Base-by-base conservation (phyloP, 257 asterid species). In the Gentiana straminea region DNA sequence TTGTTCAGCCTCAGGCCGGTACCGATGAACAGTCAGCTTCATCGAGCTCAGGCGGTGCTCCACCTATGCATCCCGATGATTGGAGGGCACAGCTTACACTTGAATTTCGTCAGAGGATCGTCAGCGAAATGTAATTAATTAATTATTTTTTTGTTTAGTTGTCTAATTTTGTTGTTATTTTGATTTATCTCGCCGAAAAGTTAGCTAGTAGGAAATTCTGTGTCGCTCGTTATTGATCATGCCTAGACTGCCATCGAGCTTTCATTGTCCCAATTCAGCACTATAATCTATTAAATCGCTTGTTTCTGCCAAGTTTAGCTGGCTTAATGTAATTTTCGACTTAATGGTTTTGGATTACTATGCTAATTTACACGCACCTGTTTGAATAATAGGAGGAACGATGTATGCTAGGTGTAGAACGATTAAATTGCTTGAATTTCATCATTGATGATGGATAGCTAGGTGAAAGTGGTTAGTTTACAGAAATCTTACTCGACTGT, bases 71-170 rank as follows among this genome's bases (percentile, higher is more conserved):
- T 35, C 49, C 61, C n/a, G 58, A 69, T 24, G 91, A 82, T 63
- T 89, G 97, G 97, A 76, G 89, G 80, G 64, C 63, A 61, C 94
- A 77, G 68, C 81, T 90, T 9, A 83, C 72, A 41, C 71, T 79
- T 0, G 84, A 81, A 58, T 73, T 86, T 45, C 83, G 96, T 45
- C 81, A 80, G 56, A 78, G 84, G 76, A 82, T 82, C 52, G 96
- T 87, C 4, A 85, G 78, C 62, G 82, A 78, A 77, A 77, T 84
- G 92, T 78, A 75, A 24, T 24, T 24, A 24, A 24, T 24, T 24
- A 71, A 0, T 13, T 47, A 35, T 36, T 15, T 49, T 24, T 1
- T 43, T 12, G 46, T 41, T 41, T 24, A 24, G 24, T 24, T 24
- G 24, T 24, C 24, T 57, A 56, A 55, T 46, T 13, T 2, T 32